Evolutionary conservation across 1,284 basidiomycete genomes (phyloP).

Genomic region (Puccinia hordei): DNA sequence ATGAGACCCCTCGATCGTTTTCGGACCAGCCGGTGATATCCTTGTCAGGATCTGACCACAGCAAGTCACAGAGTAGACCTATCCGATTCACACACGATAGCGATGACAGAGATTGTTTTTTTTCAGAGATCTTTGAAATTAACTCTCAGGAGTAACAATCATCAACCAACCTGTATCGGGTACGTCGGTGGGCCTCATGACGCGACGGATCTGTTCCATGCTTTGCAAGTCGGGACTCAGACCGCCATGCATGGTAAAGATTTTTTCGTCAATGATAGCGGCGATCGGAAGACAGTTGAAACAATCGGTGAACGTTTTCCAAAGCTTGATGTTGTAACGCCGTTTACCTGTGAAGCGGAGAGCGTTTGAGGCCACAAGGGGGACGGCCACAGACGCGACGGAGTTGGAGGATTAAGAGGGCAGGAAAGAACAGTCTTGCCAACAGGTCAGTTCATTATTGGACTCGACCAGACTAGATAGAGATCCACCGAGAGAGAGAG

Average conservation of each 20-base stretch:
- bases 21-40: conserved; percentile 99
- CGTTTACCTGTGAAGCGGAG: conserved; percentile 72
- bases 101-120: not conserved
- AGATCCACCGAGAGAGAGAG: conserved; percentile 35
- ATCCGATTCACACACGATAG: conserved; percentile 55
- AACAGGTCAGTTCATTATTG: not conserved
- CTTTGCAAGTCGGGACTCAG: conserved; percentile 95
- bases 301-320: conserved; percentile 97
- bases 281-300: conserved; percentile 95
- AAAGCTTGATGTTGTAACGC: conserved; percentile 95
- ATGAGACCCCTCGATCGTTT: conserved; percentile 97
- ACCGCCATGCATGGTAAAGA: conserved; percentile 84
- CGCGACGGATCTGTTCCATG: conserved; percentile 99
- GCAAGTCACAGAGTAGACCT: conserved; percentile 89
- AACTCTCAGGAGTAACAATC: not conserved
- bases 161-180: conserved; percentile 82
- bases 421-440: not conserved
- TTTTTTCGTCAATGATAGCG: conserved; percentile 95
- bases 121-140: not conserved
- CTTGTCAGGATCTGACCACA: conserved; percentile 99
- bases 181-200: conserved; percentile 98
- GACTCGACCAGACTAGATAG: not conserved
- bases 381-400: not conserved
- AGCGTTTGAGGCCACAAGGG: not conserved
- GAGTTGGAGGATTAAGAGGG: not conserved